Evolutionary conservation across 1,284 basidiomycete species (phyloP).

Genomic region (Xanthoconium separans): DNA sequence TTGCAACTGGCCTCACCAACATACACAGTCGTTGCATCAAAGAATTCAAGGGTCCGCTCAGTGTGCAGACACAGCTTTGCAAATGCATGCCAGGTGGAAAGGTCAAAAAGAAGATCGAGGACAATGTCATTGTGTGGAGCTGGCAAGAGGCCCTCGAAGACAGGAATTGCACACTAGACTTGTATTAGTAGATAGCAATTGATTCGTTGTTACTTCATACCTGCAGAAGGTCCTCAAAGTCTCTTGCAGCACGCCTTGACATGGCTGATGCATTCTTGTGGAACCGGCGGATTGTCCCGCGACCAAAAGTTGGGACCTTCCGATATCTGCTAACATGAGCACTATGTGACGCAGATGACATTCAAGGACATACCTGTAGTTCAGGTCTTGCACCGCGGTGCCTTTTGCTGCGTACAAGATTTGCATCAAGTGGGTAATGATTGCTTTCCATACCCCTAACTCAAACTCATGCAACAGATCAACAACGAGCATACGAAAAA

Average conservation of each 20-base stretch:
- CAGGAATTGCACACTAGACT: background rate
- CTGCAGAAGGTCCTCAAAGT: background rate
- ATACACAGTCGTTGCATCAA: background rate
- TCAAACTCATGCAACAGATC: background rate
- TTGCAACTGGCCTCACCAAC: background rate
- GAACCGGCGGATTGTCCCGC: background rate
- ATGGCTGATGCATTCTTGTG: background rate
- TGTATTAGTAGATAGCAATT: background rate
- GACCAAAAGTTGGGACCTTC: background rate
- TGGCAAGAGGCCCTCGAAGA: background rate
- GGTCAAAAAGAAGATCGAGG: background rate
- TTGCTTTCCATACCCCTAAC: background rate
- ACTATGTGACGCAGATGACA: no score
- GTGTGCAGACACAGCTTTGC: background rate
- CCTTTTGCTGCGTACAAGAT: background rate
- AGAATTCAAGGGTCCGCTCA: background rate
- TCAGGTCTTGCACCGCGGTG: background rate
- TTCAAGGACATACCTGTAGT: background rate
- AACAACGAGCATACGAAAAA: background rate
- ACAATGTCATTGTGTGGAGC: background rate
- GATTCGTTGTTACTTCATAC: background rate
- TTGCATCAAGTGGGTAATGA: background rate
- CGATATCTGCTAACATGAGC: no score
- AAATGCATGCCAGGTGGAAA: background rate
- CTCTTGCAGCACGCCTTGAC: background rate